Conservation (phyloP, 257 asterid species). For the Osmanthus fragrans region DNA sequence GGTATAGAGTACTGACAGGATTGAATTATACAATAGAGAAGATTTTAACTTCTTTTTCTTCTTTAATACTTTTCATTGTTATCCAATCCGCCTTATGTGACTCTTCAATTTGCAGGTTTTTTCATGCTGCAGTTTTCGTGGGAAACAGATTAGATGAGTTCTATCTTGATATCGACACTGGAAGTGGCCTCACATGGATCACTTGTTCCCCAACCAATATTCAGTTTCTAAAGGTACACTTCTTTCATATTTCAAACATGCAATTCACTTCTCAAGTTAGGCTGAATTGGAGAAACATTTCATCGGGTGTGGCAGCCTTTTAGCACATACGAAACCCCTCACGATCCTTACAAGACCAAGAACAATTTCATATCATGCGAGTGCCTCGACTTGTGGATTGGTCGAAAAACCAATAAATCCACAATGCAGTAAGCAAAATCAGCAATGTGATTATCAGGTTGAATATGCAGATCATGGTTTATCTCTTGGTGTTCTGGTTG, state of each 20-base stretch:
- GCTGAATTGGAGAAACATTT: neutral
- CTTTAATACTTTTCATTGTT: neutral
- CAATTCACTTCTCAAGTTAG: neutral
- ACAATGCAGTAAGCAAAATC: constrained; percentile 37
- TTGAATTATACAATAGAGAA: no score
- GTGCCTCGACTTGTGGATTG: constrained; percentile 54
- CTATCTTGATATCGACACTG: constrained; percentile 85
- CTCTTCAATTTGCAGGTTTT: constrained; percentile 52
- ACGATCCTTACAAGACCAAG: constrained; percentile 88
- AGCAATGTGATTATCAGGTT: constrained; percentile 89
- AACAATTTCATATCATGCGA: constrained; percentile 52
- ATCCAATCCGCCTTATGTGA: neutral
- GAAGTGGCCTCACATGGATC: constrained; percentile 97
- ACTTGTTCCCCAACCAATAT: constrained; percentile 42
- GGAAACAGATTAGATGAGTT: constrained; percentile 72
- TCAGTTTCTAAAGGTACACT: neutral
- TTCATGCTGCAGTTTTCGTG: constrained; percentile 52
- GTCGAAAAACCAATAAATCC: constrained; percentile 43
- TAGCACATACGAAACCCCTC: constrained; percentile 46
- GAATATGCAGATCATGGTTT: constrained; percentile 82
- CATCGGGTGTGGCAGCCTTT: neutral
- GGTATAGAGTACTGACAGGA: no score
- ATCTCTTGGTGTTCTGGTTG: constrained; percentile 76
- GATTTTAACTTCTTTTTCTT: neutral
- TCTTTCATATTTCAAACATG: neutral